Conservation (phyloP, 495 filamentous ascomycete genomes). For the Thermochaetoides thermophila region DNA sequence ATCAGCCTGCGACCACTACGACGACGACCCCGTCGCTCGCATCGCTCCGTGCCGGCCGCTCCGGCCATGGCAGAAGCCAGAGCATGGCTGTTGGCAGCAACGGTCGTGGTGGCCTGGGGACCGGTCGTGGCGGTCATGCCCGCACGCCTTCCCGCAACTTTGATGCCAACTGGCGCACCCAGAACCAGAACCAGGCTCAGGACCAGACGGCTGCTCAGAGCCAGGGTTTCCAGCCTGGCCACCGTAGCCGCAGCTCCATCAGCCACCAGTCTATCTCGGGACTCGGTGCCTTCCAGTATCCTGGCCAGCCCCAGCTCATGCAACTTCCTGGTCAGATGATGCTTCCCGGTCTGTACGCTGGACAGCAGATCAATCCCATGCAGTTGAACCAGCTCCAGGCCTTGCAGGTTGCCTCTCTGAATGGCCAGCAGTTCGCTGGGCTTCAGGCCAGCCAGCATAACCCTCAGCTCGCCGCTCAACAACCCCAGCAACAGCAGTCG, state of each 20-base stretch:
- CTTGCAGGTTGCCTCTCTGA: constrained; percentile 74
- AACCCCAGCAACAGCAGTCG: constrained; percentile 74
- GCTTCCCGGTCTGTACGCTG: constrained; percentile 62
- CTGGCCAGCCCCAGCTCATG: constrained; percentile 78
- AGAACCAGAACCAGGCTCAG: constrained; percentile 48
- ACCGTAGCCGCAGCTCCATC: constrained; percentile 72
- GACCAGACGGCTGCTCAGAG: constrained; percentile 44
- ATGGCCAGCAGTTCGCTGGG: constrained; percentile 52
- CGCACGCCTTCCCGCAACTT: constrained; percentile 82
- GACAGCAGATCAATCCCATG: constrained; percentile 76
- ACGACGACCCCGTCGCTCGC: constrained; percentile 1
- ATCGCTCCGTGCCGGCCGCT: constrained; percentile 32
- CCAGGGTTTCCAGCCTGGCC: constrained; percentile 82
- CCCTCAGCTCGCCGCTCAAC: constrained; percentile 46
- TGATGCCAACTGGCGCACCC: constrained; percentile 95
- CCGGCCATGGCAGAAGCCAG: constrained; percentile 44
- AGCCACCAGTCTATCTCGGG: constrained; percentile 67
- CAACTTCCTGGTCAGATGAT: constrained; percentile 71
- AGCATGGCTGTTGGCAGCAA: constrained; percentile 45
- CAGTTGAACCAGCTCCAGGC: constrained; percentile 86
- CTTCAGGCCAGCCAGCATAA: constrained; percentile 67
- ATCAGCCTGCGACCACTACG: constrained; percentile 32
- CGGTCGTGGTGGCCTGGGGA: constrained; percentile 29
- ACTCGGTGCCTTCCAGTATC: constrained; percentile 81
- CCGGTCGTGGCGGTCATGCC: constrained; percentile 61